Base-by-base conservation (phyloP, 257 asterid genomes). In the Solanum appendiculatum region DNA sequence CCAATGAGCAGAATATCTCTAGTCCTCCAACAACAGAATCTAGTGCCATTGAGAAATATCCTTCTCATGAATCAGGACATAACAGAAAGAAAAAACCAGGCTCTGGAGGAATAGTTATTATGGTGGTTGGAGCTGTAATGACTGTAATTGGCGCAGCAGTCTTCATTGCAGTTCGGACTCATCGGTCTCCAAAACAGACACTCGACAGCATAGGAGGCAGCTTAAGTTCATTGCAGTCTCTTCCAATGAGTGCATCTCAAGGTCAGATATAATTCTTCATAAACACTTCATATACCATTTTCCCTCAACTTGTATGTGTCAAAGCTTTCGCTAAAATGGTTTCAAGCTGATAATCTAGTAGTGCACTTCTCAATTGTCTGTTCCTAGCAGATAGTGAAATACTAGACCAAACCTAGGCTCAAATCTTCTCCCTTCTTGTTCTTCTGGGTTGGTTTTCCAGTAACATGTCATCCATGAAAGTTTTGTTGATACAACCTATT, bases 1-100 rank as follows among this genome's bases (percentile, higher is more conserved):
- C 98, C 20, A 44, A 86, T 36, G 92, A 87, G 89, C 89, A 88
- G 89, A 94, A 92, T 91, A 88, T 92, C 81, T 89, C 89, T 91
- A 91, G 92, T 86, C 94, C 98, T 84, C 95, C 98, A 72, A 87
- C 90, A 48, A 82, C 93, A 84, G 93, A 94, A 86, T 88, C 94
- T 64, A 96, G 96, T 84, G 96, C 94, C 84, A 88, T 92, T 8
- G 94, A 90, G 88, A 92, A 87, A 90, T 89, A 89, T 90, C 94
- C 95, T 75, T 85, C 93, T 87, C 91, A 87, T 84, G 85, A 36
- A 83, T 42, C 11, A 73, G 86, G 46, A 81, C 85, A 46, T 72
- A 91, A 88, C 83, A 91, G 85, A 33, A 89, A 88, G 73, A 93
- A 88, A 89, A 93, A 89, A 86, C 36, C 89, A 34, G 88, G 90